Evolutionary conservation across 2,329 filamentous ascomycete genomes (phyloP), one percentile per base, ranked within the genome.

Genomic region (Aspergillus sclerotialis): DNA sequence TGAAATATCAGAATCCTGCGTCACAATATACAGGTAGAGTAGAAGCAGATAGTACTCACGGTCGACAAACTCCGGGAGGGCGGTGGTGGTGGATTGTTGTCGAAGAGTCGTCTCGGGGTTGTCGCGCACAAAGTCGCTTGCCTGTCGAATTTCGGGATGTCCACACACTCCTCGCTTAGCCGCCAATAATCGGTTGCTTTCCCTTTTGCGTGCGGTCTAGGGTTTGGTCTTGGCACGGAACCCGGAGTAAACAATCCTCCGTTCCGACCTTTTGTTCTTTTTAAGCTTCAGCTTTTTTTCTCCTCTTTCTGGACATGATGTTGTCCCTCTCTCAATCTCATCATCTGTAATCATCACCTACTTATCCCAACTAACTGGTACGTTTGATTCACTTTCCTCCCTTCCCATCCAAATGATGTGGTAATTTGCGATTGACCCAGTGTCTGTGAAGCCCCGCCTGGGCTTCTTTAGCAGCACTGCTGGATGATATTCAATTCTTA

Each of bases 361-460:
- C n/a, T n/a, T n/a, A n/a, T n/a, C n/a, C n/a, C n/a, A n/a, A n/a
- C n/a, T n/a, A 6, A 49, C 34, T 44, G 44, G 49, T 56, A 56
- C 37, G 54, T 44, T 40, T n/a, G n/a, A 41, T 33, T 42, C 19
- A 34, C 36, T 30, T 32, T 37, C 35, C 39, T 28, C 21, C 18
- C 15, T 33, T 35, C 26, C 38, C 39, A 44, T 40, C 55, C 39
- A 51, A 40, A 82, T 85, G 89, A 94, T 94, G 88, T 83, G 72
- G 84, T 86, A 94, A 94, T 95, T 95, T 95, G 88, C 89, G 88
- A 90, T 90, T 93, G 88, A 95, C 83, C 76, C 73, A 69, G 64
- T 65, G 65, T 70, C 70, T 79, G 78, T 89, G 87, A 86, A 74
- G 70, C 84, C 87, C 82, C 83, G 88, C 89, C 88, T 78, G 88